Evolutionary conservation across 345 rosid species (phyloP), one percentile per base, ranked within the genome.

Genomic region (Hirschfeldia incana): DNA sequence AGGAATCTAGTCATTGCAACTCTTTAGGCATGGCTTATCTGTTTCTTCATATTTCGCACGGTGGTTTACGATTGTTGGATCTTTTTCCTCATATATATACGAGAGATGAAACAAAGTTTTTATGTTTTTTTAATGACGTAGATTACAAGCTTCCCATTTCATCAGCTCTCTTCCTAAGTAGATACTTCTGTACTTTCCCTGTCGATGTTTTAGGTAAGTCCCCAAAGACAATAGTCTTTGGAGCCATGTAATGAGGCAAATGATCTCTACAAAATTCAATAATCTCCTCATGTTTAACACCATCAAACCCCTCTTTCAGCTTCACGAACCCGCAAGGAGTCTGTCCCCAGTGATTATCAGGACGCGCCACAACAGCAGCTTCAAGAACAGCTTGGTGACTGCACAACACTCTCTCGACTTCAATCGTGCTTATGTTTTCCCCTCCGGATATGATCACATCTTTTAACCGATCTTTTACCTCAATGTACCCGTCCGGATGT

Each of bases 311-410:
- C 2, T 87, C 89, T 84, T 87, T 94, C 39, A 92, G 59, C 76
- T 83, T 92, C 65, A 94, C 90, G 21, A 94, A 92, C 17, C 93
- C 97, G 65, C 97, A 92, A 55, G 97, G 97, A 1, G 97, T 89
- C 51, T 94, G 88, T 61, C 98, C 97, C 94, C 97, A 92, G 1
- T 87, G 86, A 78, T 86, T 74, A 73, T 94, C 97, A 0, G 91
- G 97, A 65, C 92, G 79, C 0, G 87, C 92, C 0, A 92, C 97
- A 34, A 94, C 97, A 4, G 97, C 92, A 0, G 82, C 97, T 78
- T 94, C 98, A 6, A 86, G 81, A 81, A 94, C 84, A 13, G 87
- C 90, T 0, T 93, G 88, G 42, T 94, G 98, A 16, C 83, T 39
- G 55, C 76, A 85, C 72, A 94, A 67, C 76, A 84, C 85, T 6